Percentiles rank a stretch among this genome's conserved stretches.
Evolutionary conservation across 2,329 filamentous ascomycete species (phyloP).

Genomic region (Amauroascus niger): DNA sequence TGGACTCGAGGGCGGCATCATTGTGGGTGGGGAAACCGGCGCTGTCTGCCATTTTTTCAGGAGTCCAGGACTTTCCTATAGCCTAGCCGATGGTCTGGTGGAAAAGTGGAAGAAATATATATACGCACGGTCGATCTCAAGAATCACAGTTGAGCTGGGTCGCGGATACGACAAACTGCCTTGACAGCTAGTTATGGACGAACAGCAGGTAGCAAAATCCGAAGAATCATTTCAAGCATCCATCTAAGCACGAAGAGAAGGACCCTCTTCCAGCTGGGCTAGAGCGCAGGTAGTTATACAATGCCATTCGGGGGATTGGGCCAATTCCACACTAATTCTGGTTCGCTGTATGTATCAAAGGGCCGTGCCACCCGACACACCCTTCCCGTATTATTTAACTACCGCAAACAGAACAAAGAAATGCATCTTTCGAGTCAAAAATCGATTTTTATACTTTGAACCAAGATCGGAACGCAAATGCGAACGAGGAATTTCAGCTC

Average conservation of each 20-base stretch:
- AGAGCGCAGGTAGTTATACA: background rate
- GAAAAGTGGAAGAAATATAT: no score
- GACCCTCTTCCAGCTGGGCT: background rate
- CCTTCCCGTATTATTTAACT: no score
- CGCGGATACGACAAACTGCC: background rate
- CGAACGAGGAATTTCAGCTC: no score
- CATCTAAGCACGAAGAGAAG: background rate
- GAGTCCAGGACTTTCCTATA: background rate
- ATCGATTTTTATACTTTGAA: background rate
- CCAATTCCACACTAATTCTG: no score
- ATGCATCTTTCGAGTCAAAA: background rate
- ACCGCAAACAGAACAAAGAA: constrained; percentile 9
- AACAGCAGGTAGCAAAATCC: no score
- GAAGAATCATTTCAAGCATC: background rate
- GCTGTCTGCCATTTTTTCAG: background rate
- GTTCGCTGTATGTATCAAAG: constrained; percentile 4
- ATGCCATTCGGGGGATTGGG: background rate
- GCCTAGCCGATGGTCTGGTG: background rate
- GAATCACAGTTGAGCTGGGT: background rate
- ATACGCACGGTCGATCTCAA: no score
- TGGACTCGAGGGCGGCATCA: background rate
- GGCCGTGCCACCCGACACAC: constrained; percentile 1
- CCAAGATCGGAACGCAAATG: background rate
- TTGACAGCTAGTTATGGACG: background rate
- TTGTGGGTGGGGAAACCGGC: background rate